Evolutionary conservation across 495 filamentous ascomycete species (phyloP), one percentile per base, ranked within the genome.

Genomic region (Hypoxylon fragiforme): DNA sequence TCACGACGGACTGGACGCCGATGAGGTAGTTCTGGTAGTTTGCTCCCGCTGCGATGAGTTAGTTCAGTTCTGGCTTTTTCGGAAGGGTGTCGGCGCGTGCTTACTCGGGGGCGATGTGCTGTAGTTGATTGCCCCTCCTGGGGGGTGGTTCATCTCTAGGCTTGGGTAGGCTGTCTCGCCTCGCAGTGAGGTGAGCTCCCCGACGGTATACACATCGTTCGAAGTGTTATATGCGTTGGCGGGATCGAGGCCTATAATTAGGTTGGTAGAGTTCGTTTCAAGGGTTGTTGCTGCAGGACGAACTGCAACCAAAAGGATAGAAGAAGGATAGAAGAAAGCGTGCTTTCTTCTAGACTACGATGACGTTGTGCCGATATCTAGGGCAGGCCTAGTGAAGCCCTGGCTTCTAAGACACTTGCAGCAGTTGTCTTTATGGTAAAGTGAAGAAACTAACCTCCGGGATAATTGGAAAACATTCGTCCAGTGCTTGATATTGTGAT

Each of bases 381-480:
- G n/a, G n/a, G n/a, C n/a, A n/a, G n/a, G n/a, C n/a, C n/a, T n/a
- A n/a, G n/a, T n/a, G n/a, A n/a, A n/a, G n/a, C n/a, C n/a, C n/a
- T n/a, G n/a, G n/a, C n/a, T n/a, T n/a, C n/a, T n/a, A n/a, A n/a
- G n/a, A n/a, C n/a, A n/a, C n/a, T n/a, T n/a, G n/a, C n/a, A n/a
- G n/a, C n/a, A n/a, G n/a, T n/a, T 28, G 9, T 4, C 24, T 28
- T 4, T 9, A 9, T 9, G 9, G 4, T 28, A 28, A 28, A 4
- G 9, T 9, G 4, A 28, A 28, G 24, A 4, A 20, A 53, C 55
- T 4, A 34, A 60, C 50, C 70, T 5, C 67, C 66, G n/a, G 76
- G 73, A 42, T 77, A 79, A 43, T 72, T 75, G 36, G 72, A 73
- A 60, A 79, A 76, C 52, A 65, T 72, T 42, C 72, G 67, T 16